phyloP scores from a whole-genome alignment of 2,329 filamentous ascomycete species.

The Aspergillus transmontanensis region DNA sequence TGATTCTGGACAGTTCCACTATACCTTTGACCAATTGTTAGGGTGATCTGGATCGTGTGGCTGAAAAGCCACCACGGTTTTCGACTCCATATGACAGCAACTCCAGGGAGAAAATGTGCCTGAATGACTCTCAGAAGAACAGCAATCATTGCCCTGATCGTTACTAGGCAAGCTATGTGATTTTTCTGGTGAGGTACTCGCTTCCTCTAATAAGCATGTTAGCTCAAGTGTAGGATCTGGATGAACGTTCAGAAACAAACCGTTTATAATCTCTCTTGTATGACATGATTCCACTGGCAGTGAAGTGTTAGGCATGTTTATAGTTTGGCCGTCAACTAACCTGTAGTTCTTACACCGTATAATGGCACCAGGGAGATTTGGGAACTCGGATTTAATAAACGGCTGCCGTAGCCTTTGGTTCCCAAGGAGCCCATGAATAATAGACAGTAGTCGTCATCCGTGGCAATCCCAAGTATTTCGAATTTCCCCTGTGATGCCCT shows the following conservation, averaged over 20 bases:
- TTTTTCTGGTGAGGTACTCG: not conserved
- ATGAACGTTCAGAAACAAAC: not conserved
- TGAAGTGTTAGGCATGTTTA: not conserved
- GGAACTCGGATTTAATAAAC: not conserved
- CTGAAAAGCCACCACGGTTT: slow-evolving; percentile 39
- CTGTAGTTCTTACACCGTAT: not conserved
- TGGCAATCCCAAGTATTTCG: not conserved
- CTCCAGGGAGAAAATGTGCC: not conserved
- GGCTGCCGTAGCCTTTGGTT: not conserved
- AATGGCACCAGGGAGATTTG: not conserved
- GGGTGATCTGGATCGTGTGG: slow-evolving; percentile 38
- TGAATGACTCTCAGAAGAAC: not conserved
- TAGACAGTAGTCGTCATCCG: not conserved
- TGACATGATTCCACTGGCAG: not conserved
- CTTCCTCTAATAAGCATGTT: not conserved
- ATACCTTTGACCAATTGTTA: slow-evolving; percentile 37
- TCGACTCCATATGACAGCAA: slow-evolving; percentile 35
- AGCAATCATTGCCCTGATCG: not conserved
- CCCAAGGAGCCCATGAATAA: not conserved
- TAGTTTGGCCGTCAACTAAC: not conserved
- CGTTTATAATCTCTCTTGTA: not conserved
- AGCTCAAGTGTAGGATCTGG: not conserved
- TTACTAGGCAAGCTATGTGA: not conserved
- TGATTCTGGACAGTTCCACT: not conserved
- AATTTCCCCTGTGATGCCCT: not conserved